These are phyloP conservation scores for Globisporangium parvum DNA, from an alignment of 352 stramenopile genomes.

Conservation along the genomic window DNA sequence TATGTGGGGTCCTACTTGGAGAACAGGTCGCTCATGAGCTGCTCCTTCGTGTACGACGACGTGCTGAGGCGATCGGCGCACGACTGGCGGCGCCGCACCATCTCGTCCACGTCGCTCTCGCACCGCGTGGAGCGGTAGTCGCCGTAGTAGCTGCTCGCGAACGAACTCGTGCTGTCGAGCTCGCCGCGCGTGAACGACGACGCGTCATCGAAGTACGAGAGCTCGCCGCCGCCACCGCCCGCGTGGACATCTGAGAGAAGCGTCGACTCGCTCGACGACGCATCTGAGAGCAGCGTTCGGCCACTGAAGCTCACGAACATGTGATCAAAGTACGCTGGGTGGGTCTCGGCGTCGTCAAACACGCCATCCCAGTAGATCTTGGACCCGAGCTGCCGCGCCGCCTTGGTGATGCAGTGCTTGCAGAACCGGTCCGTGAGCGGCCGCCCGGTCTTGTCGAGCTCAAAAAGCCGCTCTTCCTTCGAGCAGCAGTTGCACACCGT, in stretches of 20 bases:
- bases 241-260: background rate
- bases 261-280: background rate
- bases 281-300: slow-evolving; percentile 5
- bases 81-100: background rate
- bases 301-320: slow-evolving; percentile 2
- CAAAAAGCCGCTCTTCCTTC: slow-evolving; percentile 35
- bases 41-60: slow-evolving; percentile 2
- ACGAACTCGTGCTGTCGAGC: background rate
- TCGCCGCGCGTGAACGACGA: background rate
- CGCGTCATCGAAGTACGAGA: background rate
- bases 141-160: background rate
- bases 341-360: background rate
- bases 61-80: slow-evolving; percentile 1
- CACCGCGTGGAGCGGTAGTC: background rate
- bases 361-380: slow-evolving; percentile 5
- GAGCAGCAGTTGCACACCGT: slow-evolving; percentile 46
- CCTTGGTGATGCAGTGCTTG: slow-evolving; percentile 28
- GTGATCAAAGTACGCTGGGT: slow-evolving; percentile 16
- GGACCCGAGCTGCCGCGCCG: slow-evolving; percentile 7
- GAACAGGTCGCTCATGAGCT: slow-evolving; percentile 4
- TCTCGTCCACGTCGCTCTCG: slow-evolving; percentile 1
- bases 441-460: slow-evolving; percentile 31
- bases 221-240: background rate
- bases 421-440: slow-evolving; percentile 40
- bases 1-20: no score